Evolutionary conservation across 495 filamentous ascomycete species (phyloP).

Genomic region (Immersiella caudata): DNA sequence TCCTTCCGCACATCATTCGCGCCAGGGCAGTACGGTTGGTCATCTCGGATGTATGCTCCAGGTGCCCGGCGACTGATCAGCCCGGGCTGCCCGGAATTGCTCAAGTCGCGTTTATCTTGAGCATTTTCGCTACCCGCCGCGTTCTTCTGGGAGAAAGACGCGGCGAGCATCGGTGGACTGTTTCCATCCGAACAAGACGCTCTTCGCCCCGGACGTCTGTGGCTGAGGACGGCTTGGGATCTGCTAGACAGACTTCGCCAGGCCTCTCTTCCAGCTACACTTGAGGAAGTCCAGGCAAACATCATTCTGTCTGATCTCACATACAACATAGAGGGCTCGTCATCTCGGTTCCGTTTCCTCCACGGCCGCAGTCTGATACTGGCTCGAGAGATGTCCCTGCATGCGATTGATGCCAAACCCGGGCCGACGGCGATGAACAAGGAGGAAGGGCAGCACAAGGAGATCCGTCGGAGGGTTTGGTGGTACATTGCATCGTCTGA

Average conservation of each 20-base stretch:
- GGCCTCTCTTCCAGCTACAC: slow-evolving; percentile 29
- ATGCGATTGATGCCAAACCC: slow-evolving; percentile 43
- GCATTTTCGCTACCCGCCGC: slow-evolving; percentile 49
- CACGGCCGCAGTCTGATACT: slow-evolving; percentile 37
- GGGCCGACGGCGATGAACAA: not conserved
- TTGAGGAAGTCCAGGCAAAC: slow-evolving; percentile 51
- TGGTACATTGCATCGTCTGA: slow-evolving; percentile 53
- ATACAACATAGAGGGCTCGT: slow-evolving; percentile 46
- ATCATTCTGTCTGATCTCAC: slow-evolving; percentile 45
- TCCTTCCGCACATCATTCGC: slow-evolving; percentile 15
- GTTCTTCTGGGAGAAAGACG: slow-evolving; percentile 39
- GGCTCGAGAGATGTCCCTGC: slow-evolving; percentile 46
- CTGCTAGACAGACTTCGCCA: slow-evolving; percentile 42
- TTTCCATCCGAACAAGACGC: slow-evolving; percentile 43
- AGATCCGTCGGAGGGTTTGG: slow-evolving; percentile 53
- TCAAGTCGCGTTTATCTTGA: slow-evolving; percentile 46
- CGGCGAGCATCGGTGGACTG: not conserved
- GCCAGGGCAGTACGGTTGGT: slow-evolving; percentile 31
- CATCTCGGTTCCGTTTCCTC: slow-evolving; percentile 38
- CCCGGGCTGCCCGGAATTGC: slow-evolving; percentile 4
- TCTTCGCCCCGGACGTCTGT: slow-evolving; percentile 34
- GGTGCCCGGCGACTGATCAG: not conserved
- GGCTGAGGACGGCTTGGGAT: slow-evolving; percentile 44
- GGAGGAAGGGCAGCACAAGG: slow-evolving; percentile 35
- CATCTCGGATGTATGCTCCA: slow-evolving; percentile 37